Evolutionary conservation across 345 rosid genomes (phyloP).

Genomic region (Citrus glauca): DNA sequence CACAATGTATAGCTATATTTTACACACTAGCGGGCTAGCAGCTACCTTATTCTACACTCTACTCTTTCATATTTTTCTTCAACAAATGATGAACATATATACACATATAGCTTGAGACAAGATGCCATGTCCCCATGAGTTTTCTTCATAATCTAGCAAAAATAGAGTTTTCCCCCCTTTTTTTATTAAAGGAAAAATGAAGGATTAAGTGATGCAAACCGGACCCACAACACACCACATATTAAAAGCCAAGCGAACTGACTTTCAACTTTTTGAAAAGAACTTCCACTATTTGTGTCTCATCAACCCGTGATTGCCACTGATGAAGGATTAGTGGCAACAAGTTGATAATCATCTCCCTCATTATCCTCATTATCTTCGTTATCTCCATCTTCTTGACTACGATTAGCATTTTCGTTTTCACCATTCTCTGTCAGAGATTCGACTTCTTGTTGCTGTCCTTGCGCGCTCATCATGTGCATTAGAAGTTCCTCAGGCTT

Average conservation of each 20-base stretch:
- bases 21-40: constrained; percentile 9
- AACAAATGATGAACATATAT: constrained; percentile 26
- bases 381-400: constrained; percentile 25
- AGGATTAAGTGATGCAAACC: constrained; percentile 10
- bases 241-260: constrained; percentile 7
- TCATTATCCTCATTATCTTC: constrained; percentile 19
- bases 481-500: constrained; percentile 52
- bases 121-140: not conserved
- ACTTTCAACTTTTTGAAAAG: constrained; percentile 9
- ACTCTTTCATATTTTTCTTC: constrained; percentile 17
- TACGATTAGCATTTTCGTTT: constrained; percentile 29
- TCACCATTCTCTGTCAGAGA: constrained; percentile 30
- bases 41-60: constrained; percentile 19
- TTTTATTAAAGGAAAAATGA: not conserved
- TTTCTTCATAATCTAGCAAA: constrained; percentile 3
- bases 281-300: not conserved
- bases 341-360: constrained; percentile 22
- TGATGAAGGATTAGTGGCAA: constrained; percentile 32
- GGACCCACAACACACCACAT: constrained; percentile 9
- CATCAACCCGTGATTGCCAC: constrained; percentile 28
- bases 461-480: constrained; percentile 45
- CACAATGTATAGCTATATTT: not conserved
- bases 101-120: constrained; percentile 10
- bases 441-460: constrained; percentile 26
- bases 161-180: too few species aligned